Evolutionary conservation across 148 eudicot genomes (phyloP), one percentile per base, ranked within the genome.

Genomic region (Camellia japonica): DNA sequence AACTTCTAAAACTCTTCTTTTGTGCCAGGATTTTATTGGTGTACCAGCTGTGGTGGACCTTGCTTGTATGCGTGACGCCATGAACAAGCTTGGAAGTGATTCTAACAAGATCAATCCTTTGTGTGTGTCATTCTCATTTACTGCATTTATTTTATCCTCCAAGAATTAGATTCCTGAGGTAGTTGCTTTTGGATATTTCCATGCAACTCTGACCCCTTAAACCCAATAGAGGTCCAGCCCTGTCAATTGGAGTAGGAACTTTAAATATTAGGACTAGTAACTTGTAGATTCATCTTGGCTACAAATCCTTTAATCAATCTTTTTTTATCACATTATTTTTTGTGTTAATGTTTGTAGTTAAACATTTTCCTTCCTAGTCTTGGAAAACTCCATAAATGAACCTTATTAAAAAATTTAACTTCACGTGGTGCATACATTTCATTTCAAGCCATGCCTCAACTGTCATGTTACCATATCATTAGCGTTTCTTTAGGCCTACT

Each of bases 51-150:
- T 90, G 52, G 90, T 90, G 8, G 93, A 88, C 74, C 90, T 90
- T 19, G 91, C 90, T 67, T 86, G 88, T 68, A 90, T 90, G 91
- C 87, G 93, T 42, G 93, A 90, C 84, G 91, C 93, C 68, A 90
- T 90, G 91, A 90, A 83, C 78, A 88, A 83, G 60, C 91, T 88
- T 88, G 89, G 93, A 38, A 84, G 90, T 63, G 91, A 88, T 77
- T 85, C 93, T 23, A 63, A 88, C 77, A 90, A 88, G 87, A 90
- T 90, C 72, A 90, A 90, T 78, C 93, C 93, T 73, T 82, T 90
- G 93, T 88, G 80, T 44, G 84, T 71, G 59, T 70, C 49, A 44
- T 59, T 79, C 16, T 54, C 19, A 13, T 56, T 19, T 30, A 43
- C 80, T 55, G 52, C 64, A 58, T 68, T 51, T 54, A 10, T 66